phyloP scores from a whole-genome alignment of 2,329 filamentous ascomycete species.

The Neobulgaria alba region DNA sequence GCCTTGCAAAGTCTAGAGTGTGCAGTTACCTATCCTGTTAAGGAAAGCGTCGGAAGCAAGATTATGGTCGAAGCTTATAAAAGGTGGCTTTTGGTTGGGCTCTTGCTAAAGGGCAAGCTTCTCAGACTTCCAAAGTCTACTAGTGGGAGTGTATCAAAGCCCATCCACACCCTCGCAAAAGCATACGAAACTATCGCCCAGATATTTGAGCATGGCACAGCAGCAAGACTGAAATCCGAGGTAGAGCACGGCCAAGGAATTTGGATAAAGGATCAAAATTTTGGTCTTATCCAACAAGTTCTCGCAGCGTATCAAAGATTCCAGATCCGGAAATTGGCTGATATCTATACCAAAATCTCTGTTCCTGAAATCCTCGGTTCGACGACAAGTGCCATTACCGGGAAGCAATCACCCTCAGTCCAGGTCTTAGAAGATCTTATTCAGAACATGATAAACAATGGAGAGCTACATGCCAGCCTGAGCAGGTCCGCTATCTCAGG shows the following conservation, averaged over 20 bases:
- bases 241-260: slow-evolving; percentile 47
- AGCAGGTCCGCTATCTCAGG: slow-evolving; percentile 31
- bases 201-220: slow-evolving; percentile 54
- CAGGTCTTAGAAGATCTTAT: slow-evolving; percentile 40
- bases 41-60: slow-evolving; percentile 56
- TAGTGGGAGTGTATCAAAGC: slow-evolving; percentile 42
- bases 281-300: slow-evolving; percentile 61
- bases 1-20: slow-evolving; percentile 55
- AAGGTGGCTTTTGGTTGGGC: slow-evolving; percentile 73
- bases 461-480: slow-evolving; percentile 45
- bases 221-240: slow-evolving; percentile 54
- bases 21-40: slow-evolving; percentile 58
- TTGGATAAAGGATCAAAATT: slow-evolving; percentile 67
- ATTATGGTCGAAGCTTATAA: slow-evolving; percentile 87
- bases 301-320: slow-evolving; percentile 64
- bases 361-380: slow-evolving; percentile 42
- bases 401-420: slow-evolving; percentile 33
- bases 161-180: slow-evolving; percentile 50
- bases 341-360: slow-evolving; percentile 57
- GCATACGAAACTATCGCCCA: slow-evolving; percentile 64
- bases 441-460: slow-evolving; percentile 45
- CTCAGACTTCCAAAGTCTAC: slow-evolving; percentile 47
- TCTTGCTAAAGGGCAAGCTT: slow-evolving; percentile 60
- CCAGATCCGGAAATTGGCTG: slow-evolving; percentile 64
- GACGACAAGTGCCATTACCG: slow-evolving; percentile 48